Conservation (phyloP, 441 rosid genomes). For the Aquilaria agallochum region DNA sequence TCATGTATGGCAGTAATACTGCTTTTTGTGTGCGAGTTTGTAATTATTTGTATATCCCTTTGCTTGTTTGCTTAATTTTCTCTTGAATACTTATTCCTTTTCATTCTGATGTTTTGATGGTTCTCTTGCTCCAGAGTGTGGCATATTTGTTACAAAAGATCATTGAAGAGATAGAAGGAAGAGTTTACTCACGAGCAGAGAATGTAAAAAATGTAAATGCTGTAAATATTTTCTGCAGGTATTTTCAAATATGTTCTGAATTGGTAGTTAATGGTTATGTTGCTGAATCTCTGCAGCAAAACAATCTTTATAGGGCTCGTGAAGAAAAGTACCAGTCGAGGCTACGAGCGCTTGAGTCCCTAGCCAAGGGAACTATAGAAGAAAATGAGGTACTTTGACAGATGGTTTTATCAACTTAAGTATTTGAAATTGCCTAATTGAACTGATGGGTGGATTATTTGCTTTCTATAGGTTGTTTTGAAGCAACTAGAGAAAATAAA, state of each 20-base stretch:
- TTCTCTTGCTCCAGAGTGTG: constrained; percentile 34
- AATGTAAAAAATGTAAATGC: constrained; percentile 64
- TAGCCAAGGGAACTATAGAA: constrained; percentile 62
- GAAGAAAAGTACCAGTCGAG: constrained; percentile 90
- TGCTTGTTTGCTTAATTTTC: background rate
- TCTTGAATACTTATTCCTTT: constrained; percentile 5
- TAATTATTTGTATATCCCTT: constrained; percentile 9
- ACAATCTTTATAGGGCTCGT: constrained; percentile 65
- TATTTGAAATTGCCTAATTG: constrained; percentile 5
- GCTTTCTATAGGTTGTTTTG: constrained; percentile 47
- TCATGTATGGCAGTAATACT: constrained; percentile 54
- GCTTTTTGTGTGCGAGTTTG: background rate
- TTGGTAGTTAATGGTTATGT: constrained; percentile 21
- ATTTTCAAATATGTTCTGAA: constrained; percentile 10
- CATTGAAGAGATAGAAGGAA: constrained; percentile 65
- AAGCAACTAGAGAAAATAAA: constrained; percentile 60
- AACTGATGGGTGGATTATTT: constrained; percentile 21
- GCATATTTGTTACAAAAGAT: constrained; percentile 61
- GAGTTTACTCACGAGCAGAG: constrained; percentile 70
- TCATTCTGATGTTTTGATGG: constrained; percentile 10
- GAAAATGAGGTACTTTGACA: constrained; percentile 65
- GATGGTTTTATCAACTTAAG: constrained; percentile 8
- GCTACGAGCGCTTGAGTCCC: constrained; percentile 74
- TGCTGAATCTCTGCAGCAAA: constrained; percentile 61
- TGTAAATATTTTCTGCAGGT: constrained; percentile 8